Conservation (phyloP, 345 rosid species). For the Citrus inodora region DNA sequence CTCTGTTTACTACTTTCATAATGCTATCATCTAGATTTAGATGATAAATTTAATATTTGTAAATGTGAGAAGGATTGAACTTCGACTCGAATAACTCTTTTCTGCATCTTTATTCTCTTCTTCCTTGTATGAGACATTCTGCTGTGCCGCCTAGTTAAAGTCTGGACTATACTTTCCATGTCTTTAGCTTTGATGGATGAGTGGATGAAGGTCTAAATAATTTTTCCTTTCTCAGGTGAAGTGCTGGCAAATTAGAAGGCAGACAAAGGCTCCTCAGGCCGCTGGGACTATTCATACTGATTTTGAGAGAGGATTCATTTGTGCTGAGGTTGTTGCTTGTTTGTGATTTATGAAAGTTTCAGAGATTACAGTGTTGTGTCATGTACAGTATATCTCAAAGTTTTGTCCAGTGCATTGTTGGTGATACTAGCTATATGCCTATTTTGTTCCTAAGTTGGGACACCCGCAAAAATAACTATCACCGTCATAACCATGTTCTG, state of each 20-base stretch:
- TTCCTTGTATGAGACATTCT: not conserved
- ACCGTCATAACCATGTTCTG: not conserved
- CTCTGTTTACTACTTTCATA: not conserved
- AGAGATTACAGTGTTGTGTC: not conserved
- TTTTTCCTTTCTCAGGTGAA: conserved; percentile 60
- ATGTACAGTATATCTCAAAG: not conserved
- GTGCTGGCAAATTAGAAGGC: conserved; percentile 98
- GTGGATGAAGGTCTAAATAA: not conserved
- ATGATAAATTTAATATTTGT: not conserved
- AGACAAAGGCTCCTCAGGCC: conserved; percentile 96
- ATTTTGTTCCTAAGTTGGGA: not conserved
- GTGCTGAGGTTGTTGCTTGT: conserved; percentile 76
- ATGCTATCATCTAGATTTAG: not conserved
- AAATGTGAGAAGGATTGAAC: not conserved
- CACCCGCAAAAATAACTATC: not conserved
- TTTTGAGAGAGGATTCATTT: conserved; percentile 94
- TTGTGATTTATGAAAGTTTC: conserved; percentile 8
- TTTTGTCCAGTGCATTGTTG: not conserved
- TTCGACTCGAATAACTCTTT: not conserved
- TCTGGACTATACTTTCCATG: not conserved
- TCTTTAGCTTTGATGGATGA: not conserved
- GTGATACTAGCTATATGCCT: not conserved
- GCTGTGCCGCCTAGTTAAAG: not conserved
- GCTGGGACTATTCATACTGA: conserved; percentile 94
- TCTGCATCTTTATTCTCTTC: not conserved